These are phyloP conservation scores for Ajuga chamaepitys DNA, from an alignment of 257 asterid species.

Conservation along the genomic window DNA sequence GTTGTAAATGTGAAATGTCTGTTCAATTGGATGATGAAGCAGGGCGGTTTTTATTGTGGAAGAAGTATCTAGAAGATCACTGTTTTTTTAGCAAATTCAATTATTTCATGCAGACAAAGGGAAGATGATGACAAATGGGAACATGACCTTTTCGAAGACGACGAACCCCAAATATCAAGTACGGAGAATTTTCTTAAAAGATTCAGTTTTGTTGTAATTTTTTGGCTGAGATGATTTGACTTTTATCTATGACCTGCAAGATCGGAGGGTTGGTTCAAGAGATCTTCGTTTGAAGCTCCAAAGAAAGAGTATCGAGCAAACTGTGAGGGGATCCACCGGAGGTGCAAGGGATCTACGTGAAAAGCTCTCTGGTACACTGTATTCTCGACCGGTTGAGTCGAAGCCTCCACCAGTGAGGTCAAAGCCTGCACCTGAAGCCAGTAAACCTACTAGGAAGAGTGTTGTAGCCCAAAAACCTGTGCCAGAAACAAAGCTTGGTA, in stretches of 20 bases:
- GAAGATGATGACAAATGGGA: constrained; percentile 90
- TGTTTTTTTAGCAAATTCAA: constrained; percentile 14
- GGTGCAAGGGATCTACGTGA: constrained; percentile 88
- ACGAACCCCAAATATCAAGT: constrained; percentile 46
- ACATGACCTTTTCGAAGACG: constrained; percentile 64
- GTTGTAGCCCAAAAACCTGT: constrained; percentile 49
- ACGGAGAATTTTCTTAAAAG: constrained; percentile 10
- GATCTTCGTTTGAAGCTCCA: constrained; percentile 98
- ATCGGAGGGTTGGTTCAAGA: constrained; percentile 49
- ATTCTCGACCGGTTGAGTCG: constrained; percentile 43
- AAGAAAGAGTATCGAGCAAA: constrained; percentile 56
- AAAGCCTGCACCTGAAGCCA: constrained; percentile 51
- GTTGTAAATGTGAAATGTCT: constrained; percentile 12
- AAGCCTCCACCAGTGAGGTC: constrained; percentile 37
- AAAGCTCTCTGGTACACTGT: constrained; percentile 70
- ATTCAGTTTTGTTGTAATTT: constrained; percentile 1
- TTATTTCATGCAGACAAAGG: constrained; percentile 58
- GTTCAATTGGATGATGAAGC: constrained; percentile 24
- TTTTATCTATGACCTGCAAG: constrained; percentile 27
- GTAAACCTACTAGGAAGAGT: constrained; percentile 58
- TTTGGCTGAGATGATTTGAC: constrained; percentile 1
- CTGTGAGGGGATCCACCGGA: constrained; percentile 55
- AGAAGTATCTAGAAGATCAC: constrained; percentile 19
- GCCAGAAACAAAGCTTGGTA: constrained; percentile 33
- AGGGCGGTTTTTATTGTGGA: constrained; percentile 15